phyloP scores from a whole-genome alignment of 768 basidiomycete genomes.

The Auricularia sp. region DNA sequence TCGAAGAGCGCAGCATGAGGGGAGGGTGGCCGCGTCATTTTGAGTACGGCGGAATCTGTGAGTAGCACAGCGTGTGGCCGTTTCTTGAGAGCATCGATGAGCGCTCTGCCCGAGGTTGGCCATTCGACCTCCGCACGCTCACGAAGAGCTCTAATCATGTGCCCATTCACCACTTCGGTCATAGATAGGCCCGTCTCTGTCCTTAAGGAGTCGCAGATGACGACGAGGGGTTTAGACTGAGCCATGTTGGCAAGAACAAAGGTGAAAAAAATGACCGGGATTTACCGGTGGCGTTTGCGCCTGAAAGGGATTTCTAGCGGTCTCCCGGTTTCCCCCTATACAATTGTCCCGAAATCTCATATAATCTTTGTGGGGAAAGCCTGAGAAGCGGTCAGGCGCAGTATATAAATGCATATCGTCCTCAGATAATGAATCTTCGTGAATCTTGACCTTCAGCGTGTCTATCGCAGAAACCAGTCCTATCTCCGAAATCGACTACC shows the following conservation, averaged over 20 bases:
- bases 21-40: constrained; percentile 8
- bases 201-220: neutral
- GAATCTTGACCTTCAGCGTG: no score
- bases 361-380: no score
- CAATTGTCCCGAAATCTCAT: no score
- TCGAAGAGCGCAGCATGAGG: constrained; percentile 23
- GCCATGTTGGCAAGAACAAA: neutral
- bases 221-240: neutral
- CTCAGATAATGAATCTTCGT: no score
- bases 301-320: no score
- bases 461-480: no score
- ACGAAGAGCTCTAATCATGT: neutral
- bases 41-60: constrained; percentile 26
- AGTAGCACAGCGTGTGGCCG: constrained; percentile 22
- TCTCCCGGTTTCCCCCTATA: no score
- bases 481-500: no score
- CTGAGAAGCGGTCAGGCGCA: no score
- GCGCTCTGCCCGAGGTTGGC: neutral
- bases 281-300: no score
- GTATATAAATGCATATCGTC: no score
- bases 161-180: neutral
- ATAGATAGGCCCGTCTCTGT: neutral
- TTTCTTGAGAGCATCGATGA: neutral
- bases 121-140: neutral
- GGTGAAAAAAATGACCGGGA: no score